Evolutionary conservation across 2,329 filamentous ascomycete genomes (phyloP).

Genomic region (Neofusicoccum parvum): DNA sequence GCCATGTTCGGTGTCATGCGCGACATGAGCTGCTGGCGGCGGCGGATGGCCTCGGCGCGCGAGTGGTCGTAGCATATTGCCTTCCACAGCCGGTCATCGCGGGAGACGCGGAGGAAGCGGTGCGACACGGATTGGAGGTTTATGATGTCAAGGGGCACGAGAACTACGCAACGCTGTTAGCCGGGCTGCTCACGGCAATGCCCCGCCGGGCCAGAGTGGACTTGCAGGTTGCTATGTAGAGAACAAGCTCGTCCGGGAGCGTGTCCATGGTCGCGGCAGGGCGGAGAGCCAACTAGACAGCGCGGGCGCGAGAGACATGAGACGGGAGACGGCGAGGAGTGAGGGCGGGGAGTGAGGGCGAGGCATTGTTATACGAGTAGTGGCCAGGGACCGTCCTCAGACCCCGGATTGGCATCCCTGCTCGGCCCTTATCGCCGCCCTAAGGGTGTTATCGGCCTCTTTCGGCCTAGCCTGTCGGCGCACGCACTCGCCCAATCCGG

Average conservation of each 20-base stretch:
- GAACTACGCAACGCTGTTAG: conserved; percentile 48
- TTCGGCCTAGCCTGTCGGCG: background rate
- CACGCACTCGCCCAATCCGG: background rate
- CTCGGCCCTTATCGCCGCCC: background rate
- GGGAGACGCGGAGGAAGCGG: conserved; percentile 65
- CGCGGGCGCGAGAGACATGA: background rate
- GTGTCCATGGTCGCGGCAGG: conserved; percentile 12
- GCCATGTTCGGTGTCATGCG: conserved; percentile 47
- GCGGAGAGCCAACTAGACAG: background rate
- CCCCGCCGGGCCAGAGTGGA: conserved; percentile 19
- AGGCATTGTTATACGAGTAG: conserved; percentile 1
- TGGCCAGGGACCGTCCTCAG: background rate
- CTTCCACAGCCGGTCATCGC: conserved; percentile 79
- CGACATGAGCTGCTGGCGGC: conserved; percentile 47
- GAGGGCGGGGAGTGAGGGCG: background rate
- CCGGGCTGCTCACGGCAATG: background rate
- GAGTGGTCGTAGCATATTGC: conserved; percentile 73
- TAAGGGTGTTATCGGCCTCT: background rate
- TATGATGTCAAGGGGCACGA: conserved; percentile 66
- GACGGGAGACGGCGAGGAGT: background rate
- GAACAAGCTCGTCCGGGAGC: conserved; percentile 45
- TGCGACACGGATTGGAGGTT: conserved; percentile 70
- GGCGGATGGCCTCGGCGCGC: conserved; percentile 63
- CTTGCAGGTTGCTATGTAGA: conserved; percentile 48
- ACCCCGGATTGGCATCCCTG: conserved; percentile 5